Evolutionary conservation across 192 early-diverging fungal genomes (phyloP), one percentile per base, ranked within the genome.

Genomic region (Coemansia javaensis): DNA sequence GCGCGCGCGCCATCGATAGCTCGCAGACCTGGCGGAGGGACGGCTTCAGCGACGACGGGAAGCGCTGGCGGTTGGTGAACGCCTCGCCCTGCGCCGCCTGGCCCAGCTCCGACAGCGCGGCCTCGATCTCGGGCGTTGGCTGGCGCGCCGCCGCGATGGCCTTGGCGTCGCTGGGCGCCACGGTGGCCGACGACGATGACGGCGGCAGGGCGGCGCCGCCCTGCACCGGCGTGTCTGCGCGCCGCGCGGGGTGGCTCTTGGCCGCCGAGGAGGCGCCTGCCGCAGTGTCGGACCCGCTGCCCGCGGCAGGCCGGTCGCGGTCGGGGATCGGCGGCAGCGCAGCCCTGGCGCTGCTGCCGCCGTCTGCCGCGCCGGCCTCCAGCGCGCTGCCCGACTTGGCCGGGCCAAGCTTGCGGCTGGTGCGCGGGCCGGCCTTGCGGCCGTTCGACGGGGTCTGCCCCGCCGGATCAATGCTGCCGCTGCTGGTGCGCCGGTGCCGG

Each of bases 21-120:
- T 75, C 73, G 66, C 73, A 75, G 8, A 69, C 61, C 40, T 60
- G 52, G 11, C 73, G 59, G 21, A 75, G 57, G 16, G 65, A 51
- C 12, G 73, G 66, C 31, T 75, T 75, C 15, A 75, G 56, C 18
- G 66, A 34, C 15, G 73, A 69, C 23, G 73, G 73, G 31, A 75
- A 75, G 10, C 66, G 52, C 27, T 75, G 73, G 31, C 72, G 50
- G 40, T 75, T 75, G 5, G 61, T 31, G 37, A 75, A 75, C 12
- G 52, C 47, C 35, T 72, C 62, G 44, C 30, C 40, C 23, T 59
- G 12, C 16, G 62, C 57, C 4, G 62, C 57, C 34, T 48, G 56
- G 4, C 5, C 12, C 22, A 64, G 47, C 47, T 69, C 73, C 0
- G 33, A 33, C 33, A 69, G 34, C 35, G 73, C 73, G 1, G 56